These are phyloP conservation scores for Lentinula detonsa DNA, from an alignment of 768 basidiomycete genomes.

Conservation along the genomic window DNA sequence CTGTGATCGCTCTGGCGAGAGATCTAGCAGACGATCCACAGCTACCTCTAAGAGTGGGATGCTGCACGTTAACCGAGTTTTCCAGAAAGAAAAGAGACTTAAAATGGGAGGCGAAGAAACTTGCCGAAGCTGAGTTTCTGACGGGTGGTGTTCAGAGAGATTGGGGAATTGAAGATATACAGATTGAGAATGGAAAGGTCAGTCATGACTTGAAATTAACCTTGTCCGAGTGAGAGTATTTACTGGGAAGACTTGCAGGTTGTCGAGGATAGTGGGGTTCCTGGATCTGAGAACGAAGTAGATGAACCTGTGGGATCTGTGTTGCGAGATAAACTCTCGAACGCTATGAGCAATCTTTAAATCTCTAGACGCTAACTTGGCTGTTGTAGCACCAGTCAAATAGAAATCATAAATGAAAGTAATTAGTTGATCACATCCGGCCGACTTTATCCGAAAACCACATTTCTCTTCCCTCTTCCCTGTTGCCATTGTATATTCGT, in stretches of 20 bases:
- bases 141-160: constrained; percentile 55
- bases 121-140: constrained; percentile 57
- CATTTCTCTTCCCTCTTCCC: neutral
- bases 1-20: constrained; percentile 59
- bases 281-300: constrained; percentile 55
- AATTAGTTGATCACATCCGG: neutral
- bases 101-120: constrained; percentile 37
- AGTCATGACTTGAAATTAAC: neutral
- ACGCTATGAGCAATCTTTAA: constrained; percentile 29
- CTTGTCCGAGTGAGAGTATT: neutral
- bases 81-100: constrained; percentile 22
- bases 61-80: constrained; percentile 65
- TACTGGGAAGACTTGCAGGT: constrained; percentile 36
- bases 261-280: constrained; percentile 61
- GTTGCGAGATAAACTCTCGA: constrained; percentile 11
- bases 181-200: constrained; percentile 57
- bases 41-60: constrained; percentile 60
- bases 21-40: constrained; percentile 48
- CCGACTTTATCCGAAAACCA: neutral
- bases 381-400: too few relatives aligned
- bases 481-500: too few relatives aligned
- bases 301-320: constrained; percentile 58
- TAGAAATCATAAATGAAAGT: neutral
- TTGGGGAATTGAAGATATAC: constrained; percentile 79
- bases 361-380: neutral